Conservation (phyloP, 2,329 filamentous ascomycete genomes). For the Talaromyces pinophilus region DNA sequence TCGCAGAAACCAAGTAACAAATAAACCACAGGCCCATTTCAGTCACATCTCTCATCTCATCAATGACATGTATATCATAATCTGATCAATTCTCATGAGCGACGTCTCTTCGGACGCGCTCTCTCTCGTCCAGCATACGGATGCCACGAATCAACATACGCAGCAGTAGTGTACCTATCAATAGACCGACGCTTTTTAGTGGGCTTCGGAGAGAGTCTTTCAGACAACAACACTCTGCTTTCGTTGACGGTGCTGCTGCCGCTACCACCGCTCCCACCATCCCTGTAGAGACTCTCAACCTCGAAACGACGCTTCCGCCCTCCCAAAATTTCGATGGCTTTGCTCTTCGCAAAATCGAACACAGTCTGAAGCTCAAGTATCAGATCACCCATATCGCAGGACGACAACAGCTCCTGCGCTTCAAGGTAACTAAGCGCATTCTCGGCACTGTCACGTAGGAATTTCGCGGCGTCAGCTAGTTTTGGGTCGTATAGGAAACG, state of each 20-base stretch:
- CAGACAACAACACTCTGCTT: background rate
- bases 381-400: background rate
- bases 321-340: constrained; percentile 39
- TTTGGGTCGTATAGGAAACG: constrained; percentile 11
- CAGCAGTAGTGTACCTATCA: constrained; percentile 14
- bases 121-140: background rate
- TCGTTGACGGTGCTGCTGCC: background rate
- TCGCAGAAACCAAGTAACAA: background rate
- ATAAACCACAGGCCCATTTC: background rate
- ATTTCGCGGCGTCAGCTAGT: constrained; percentile 38
- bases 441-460: constrained; percentile 48
- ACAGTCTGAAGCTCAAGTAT: constrained; percentile 35
- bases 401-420: constrained; percentile 32
- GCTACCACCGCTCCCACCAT: background rate
- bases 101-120: background rate
- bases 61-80: background rate
- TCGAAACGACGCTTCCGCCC: constrained; percentile 46
- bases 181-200: background rate
- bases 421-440: constrained; percentile 42
- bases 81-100: background rate
- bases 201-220: background rate
- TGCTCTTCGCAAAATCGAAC: constrained; percentile 38
- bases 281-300: constrained; percentile 3
- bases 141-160: constrained; percentile 3
- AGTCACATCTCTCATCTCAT: background rate